phyloP scores from a whole-genome alignment of 495 filamentous ascomycete species.

The Geoglossum glabrum region DNA sequence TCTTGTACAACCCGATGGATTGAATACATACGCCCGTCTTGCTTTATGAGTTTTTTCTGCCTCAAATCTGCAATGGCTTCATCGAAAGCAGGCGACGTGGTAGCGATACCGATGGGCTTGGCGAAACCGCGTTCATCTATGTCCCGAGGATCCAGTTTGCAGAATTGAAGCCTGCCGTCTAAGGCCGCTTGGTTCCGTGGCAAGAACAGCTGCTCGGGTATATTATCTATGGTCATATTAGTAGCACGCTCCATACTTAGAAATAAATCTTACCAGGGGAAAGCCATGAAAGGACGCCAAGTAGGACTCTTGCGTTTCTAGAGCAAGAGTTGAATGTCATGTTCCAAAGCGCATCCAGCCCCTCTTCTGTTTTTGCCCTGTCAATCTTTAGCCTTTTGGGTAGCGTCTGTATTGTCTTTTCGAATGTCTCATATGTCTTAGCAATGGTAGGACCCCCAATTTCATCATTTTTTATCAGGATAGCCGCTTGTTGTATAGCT shows the following conservation, averaged over 20 bases:
- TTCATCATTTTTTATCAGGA: neutral
- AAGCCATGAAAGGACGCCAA: neutral
- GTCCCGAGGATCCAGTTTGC: neutral
- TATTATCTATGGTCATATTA: slow-evolving; percentile 2
- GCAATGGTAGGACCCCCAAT: neutral
- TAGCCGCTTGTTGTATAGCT: neutral
- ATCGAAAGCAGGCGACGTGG: neutral
- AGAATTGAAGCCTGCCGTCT: neutral
- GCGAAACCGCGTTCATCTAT: neutral
- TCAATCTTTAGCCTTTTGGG: neutral
- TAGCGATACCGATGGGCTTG: neutral
- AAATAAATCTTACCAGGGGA: neutral
- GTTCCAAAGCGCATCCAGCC: neutral
- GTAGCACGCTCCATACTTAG: neutral
- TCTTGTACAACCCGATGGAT: slow-evolving; percentile 11
- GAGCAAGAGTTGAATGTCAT: slow-evolving; percentile 2
- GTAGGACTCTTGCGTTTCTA: neutral
- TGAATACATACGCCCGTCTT: slow-evolving; percentile 1
- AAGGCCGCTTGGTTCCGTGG: neutral
- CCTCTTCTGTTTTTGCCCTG: neutral
- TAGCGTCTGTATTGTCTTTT: neutral
- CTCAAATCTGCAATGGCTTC: neutral
- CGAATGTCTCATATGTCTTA: neutral
- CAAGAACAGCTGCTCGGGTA: neutral
- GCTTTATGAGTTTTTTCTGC: slow-evolving; percentile 4